A percentile compares a stretch with the other conserved stretches of the same genome.
These are phyloP conservation scores for Globisporangium spinosum DNA, from an alignment of 352 stramenopile genomes.

Conservation along the genomic window DNA sequence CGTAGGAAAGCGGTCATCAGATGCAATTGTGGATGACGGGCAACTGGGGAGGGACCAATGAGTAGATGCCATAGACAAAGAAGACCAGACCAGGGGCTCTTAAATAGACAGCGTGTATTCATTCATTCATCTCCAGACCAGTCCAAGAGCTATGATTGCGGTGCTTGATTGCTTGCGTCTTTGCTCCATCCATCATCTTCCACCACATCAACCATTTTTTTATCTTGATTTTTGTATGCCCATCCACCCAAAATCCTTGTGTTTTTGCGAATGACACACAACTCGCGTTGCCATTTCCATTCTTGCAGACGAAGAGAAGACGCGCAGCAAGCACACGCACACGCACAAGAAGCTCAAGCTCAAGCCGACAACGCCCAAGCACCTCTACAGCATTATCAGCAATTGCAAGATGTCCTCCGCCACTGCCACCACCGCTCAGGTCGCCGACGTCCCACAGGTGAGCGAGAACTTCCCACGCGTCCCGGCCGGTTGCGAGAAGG, in stretches of 20 bases:
- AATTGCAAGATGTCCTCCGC: constrained; percentile 11
- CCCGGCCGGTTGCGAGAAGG: constrained; percentile 63
- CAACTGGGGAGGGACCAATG: background rate
- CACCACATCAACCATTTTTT: constrained; percentile 1
- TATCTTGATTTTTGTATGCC: constrained; percentile 55
- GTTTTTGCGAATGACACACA: constrained; percentile 4
- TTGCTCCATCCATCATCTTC: constrained; percentile 6
- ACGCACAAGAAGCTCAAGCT: background rate
- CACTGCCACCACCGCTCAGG: constrained; percentile 1
- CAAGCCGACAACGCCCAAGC: background rate
- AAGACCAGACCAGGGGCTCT: background rate
- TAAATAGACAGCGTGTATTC: constrained; percentile 18
- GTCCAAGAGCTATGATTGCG: background rate
- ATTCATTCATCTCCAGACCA: background rate
- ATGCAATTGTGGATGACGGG: background rate
- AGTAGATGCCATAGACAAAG: constrained; percentile 11
- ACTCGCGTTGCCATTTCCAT: constrained; percentile 11
- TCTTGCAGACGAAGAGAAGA: constrained; percentile 4
- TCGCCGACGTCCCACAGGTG: constrained; percentile 39
- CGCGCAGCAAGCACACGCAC: constrained; percentile 6
- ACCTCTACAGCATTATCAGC: background rate
- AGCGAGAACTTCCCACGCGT: constrained; percentile 78
- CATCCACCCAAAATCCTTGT: constrained; percentile 16
- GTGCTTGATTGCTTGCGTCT: background rate
- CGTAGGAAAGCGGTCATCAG: constrained; percentile 1